Base-by-base conservation (phyloP, 345 rosid species). In the Physaria fendleri region DNA sequence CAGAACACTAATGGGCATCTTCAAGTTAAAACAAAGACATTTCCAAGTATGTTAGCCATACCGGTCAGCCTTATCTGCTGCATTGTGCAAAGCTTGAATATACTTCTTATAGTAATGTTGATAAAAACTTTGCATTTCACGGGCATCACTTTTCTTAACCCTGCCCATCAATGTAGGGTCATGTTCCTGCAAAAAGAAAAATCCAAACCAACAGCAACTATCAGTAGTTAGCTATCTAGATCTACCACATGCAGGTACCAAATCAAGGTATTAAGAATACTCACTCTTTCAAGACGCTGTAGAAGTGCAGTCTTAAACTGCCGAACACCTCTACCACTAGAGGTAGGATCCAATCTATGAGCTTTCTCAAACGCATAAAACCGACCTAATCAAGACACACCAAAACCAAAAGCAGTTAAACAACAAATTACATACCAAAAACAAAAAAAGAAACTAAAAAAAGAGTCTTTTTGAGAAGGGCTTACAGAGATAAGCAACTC, bases 281-380 rank as follows among this genome's bases (percentile, higher is more conserved):
- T 74, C 55, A 90, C 99, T 80, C 87, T 84, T 74, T 94, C 99
- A 29, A 94, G 92, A 59, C 96, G 99, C 61, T 94, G 99, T 58
- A 94, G 87, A 8, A 94, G 97, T 12, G 99, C 96, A 59, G 97
- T 94, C 80, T 94, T 94, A 69, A 94, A 94, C 59, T 94, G 99
- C 15, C 99, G 90, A 74, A 94, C 99, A 59, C 99, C 99, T 46
- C 99, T 81, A 63, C 99, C 97, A 69, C 97, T 85, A 7, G 99
- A 94, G 32, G 81, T 94, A 25, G 99, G 96, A 75, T 94, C 99
- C 82, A 94, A 46, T 69, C 86, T 84, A 52, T 90, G 99, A 65
- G 99, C 97, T 72, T 90, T 90, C 79, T 87, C 96, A 55, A 90
- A 94, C 22, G 99, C 97, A 78, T 94, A 94, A 65, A 90, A 94